phyloP scores from a whole-genome alignment of 495 filamentous ascomycete genomes.

The Lophium mytilinum region DNA sequence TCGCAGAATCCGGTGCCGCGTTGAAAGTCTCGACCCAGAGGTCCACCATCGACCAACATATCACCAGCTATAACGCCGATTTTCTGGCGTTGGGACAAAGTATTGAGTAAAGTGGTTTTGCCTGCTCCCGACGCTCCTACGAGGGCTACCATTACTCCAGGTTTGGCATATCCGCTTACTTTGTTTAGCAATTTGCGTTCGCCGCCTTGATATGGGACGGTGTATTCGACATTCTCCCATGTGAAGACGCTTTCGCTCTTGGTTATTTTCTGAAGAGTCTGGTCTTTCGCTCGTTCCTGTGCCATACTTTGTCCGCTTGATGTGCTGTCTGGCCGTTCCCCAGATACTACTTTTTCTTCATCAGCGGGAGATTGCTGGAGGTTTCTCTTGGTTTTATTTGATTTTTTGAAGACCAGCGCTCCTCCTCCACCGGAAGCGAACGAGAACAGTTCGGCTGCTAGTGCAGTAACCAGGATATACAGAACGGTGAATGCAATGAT shows the following conservation, averaged over 20 bases:
- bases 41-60: conserved; percentile 13
- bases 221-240: conserved; percentile 17
- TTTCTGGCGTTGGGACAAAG: conserved; percentile 8
- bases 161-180: conserved; percentile 21
- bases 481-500: conserved; percentile 9
- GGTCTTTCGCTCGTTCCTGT: conserved; percentile 39
- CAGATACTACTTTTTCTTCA: conserved; percentile 34
- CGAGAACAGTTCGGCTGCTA: conserved; percentile 42
- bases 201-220: conserved; percentile 3
- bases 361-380: conserved; percentile 32
- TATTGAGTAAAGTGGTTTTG: conserved; percentile 22
- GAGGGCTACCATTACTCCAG: conserved; percentile 18
- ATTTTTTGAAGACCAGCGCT: conserved; percentile 45
- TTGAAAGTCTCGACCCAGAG: conserved; percentile 11
- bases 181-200: conserved; percentile 8
- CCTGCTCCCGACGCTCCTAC: conserved; percentile 25
- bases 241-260: conserved; percentile 37
- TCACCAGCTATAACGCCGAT: conserved; percentile 14
- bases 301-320: conserved; percentile 33
- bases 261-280: conserved; percentile 1
- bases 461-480: conserved; percentile 32
- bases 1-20: conserved; percentile 18
- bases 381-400: conserved; percentile 45
- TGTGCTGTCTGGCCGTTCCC: conserved; percentile 31
- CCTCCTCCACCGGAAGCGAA: conserved; percentile 45